Conservation (phyloP, 306 rosid genomes). For the Abrus pulchellus region DNA sequence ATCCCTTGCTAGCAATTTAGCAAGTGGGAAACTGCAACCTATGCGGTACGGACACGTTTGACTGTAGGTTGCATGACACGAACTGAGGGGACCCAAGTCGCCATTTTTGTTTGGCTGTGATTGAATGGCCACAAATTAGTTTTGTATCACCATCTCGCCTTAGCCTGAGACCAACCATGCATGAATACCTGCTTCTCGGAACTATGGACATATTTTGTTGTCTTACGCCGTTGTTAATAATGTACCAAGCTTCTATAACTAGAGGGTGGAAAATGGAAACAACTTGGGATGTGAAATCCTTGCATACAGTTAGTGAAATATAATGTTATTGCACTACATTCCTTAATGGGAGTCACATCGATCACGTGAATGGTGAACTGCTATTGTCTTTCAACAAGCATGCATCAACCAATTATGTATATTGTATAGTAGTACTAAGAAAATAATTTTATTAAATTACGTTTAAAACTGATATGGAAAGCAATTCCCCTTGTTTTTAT, state of each 20-base stretch:
- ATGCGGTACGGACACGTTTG: conserved; percentile 15
- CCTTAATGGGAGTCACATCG: background rate
- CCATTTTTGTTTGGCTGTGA: background rate
- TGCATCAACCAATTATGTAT: too few species aligned
- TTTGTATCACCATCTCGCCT: conserved; percentile 42
- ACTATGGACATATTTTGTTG: conserved; percentile 19
- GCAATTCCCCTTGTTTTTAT: background rate
- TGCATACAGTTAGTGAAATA: too few species aligned
- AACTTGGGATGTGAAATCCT: background rate
- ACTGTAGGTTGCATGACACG: conserved; percentile 13
- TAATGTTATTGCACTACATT: background rate
- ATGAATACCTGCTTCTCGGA: conserved; percentile 13
- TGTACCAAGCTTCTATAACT: background rate
- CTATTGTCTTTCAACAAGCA: background rate
- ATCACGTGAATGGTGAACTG: background rate
- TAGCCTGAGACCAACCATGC: conserved; percentile 29
- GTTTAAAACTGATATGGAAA: background rate
- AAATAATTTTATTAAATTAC: background rate
- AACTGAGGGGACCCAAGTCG: conserved; percentile 40
- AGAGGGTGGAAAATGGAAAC: background rate
- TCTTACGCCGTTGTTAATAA: background rate
- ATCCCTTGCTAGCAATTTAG: background rate
- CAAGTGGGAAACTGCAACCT: conserved; percentile 22
- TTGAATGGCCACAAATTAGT: conserved; percentile 50
- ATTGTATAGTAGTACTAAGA: background rate